Evolutionary conservation across 1,284 basidiomycete genomes (phyloP).

Genomic region (Heliocybe sulcata): DNA sequence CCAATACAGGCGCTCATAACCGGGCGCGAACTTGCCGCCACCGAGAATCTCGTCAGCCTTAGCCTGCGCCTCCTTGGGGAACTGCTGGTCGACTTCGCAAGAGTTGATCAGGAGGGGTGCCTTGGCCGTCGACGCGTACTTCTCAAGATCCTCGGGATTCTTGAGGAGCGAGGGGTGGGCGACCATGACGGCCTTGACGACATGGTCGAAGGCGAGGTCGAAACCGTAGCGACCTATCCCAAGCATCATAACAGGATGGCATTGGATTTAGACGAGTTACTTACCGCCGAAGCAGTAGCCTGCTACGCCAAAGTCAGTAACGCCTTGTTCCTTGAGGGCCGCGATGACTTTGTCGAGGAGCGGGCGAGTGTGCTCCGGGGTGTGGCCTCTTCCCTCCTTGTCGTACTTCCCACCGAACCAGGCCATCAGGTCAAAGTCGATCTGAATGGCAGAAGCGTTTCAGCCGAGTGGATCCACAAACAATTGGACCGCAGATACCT

Average conservation of each 20-base stretch:
- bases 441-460: neutral
- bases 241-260: neutral
- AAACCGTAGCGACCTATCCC: slow-evolving; percentile 47
- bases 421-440: slow-evolving; percentile 31
- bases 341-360: slow-evolving; percentile 48
- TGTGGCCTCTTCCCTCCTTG: slow-evolving; percentile 26
- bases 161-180: slow-evolving; percentile 68
- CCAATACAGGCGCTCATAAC: slow-evolving; percentile 37
- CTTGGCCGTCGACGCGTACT: slow-evolving; percentile 19
- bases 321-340: slow-evolving; percentile 49
- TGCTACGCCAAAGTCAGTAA: slow-evolving; percentile 50
- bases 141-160: slow-evolving; percentile 45
- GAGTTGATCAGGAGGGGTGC: slow-evolving; percentile 37
- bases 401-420: slow-evolving; percentile 34
- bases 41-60: slow-evolving; percentile 33
- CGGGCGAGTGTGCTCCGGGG: slow-evolving; percentile 37
- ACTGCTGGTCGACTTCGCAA: slow-evolving; percentile 27
- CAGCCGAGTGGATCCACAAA: neutral
- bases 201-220: slow-evolving; percentile 58
- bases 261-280: slow-evolving; percentile 16
- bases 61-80: slow-evolving; percentile 22
- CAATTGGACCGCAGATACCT: neutral
- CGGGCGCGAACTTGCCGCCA: slow-evolving; percentile 26
- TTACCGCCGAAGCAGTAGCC: slow-evolving; percentile 70
- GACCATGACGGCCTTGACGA: slow-evolving; percentile 45